Evolutionary conservation across 805 yeast species (phyloP), one percentile per base, ranked within the genome.

Genomic region (Saccharomyces eubayanus): DNA sequence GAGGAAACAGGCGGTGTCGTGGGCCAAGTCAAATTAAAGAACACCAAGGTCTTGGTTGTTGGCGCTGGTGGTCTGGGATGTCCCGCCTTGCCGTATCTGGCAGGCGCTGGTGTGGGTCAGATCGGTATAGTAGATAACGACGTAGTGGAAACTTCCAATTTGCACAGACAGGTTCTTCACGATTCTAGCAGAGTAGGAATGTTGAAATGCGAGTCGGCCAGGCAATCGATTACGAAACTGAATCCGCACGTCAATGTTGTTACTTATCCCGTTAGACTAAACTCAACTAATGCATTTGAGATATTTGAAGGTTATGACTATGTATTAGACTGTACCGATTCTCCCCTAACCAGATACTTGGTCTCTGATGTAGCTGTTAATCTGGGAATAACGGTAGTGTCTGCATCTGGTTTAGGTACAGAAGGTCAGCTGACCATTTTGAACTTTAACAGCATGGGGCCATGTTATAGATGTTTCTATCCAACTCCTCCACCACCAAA

Each of bases 31-130:
- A 73, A 70, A 46, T 69, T 94, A 48, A 84, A 83, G 57, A 59
- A 68, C 0, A 55, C 92, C 1, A 79, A 74, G 51, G 79, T 91
- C 0, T 69, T 92, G 28, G 91, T 94, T 0, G 77, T 94, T 6
- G 99, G 99, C 1, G 97, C 97, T 0, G 99, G 99, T 10, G 99
- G 99, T 0, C 74, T 94, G 6, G 98, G 99, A 0, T 85, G 95
- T 60, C 97, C 99, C 0, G 95, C 95, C 0, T 68, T 92, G 49
- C 75, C 87, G 46, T 94, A 94, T 64, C 70, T 94, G 1, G 83
- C 84, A 0, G 97, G 95, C 0, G 86, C 96, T 0, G 99, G 99
- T 4, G 73, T 92, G 3, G 98, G 96, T 0, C 68, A 72, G 1
- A 75, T 94, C 24, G 97, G 97, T 2, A 86, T 94, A 14, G 85